Evolutionary conservation across 306 rosid species (phyloP).

Genomic region (Vigna angularis): DNA sequence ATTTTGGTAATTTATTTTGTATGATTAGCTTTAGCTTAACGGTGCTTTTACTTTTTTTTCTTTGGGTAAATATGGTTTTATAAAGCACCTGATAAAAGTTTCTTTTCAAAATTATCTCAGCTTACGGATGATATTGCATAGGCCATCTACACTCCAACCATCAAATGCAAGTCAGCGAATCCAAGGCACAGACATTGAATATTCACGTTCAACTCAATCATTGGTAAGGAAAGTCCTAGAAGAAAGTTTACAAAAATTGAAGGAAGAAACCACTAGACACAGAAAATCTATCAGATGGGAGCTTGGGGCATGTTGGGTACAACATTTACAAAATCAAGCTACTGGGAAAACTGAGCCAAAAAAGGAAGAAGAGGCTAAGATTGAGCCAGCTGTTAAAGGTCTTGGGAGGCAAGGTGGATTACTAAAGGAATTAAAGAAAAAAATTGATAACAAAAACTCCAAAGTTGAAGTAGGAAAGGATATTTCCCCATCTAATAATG

Average conservation of each 20-base stretch:
- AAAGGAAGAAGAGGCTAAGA: conserved; percentile 74
- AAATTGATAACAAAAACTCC: conserved; percentile 64
- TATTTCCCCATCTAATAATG: conserved; percentile 45
- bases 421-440: conserved; percentile 90
- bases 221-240: conserved; percentile 75
- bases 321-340: conserved; percentile 89
- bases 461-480: conserved; percentile 75
- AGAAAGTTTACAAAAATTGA: conserved; percentile 77
- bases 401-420: conserved; percentile 98
- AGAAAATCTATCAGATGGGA: conserved; percentile 93
- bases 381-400: conserved; percentile 90
- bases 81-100: conserved; percentile 43
- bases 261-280: conserved; percentile 63
- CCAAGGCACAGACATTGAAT: conserved; percentile 64
- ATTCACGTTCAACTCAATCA: conserved; percentile 55
- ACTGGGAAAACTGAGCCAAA: conserved; percentile 80
- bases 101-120: conserved; percentile 52
- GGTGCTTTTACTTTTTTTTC: conserved; percentile 11
- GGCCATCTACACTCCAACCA: conserved; percentile 64
- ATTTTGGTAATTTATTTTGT: conserved; percentile 10
- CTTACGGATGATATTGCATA: conserved; percentile 88
- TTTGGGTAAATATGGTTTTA: conserved; percentile 29
- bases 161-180: conserved; percentile 56
- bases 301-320: conserved; percentile 99
- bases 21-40: conserved; percentile 33